Evolutionary conservation across 1,139 yeast genomes (phyloP).

Genomic region (Martiniozyma asiatica): DNA sequence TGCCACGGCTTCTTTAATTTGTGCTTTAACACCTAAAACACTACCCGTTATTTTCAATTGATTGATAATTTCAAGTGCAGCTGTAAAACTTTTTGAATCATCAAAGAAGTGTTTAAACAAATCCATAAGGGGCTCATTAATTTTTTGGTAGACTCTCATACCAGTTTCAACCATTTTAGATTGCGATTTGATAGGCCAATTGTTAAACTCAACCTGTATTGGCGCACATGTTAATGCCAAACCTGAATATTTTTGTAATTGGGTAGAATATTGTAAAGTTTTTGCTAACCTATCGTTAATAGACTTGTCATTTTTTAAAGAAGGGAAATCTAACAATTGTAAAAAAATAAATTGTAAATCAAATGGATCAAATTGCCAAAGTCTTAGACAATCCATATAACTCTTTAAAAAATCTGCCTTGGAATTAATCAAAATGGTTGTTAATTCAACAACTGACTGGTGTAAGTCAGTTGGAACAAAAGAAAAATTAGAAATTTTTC

Average conservation of each 20-base stretch:
- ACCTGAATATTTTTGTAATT: constrained; percentile 2
- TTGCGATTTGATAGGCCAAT: constrained; percentile 16
- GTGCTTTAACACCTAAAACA: constrained; percentile 7
- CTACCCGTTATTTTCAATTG: constrained; percentile 11
- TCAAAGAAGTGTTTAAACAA: constrained; percentile 11
- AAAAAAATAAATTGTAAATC: constrained; percentile 11
- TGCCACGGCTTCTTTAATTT: constrained; percentile 9
- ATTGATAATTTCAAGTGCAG: constrained; percentile 12
- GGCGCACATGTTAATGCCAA: constrained; percentile 7
- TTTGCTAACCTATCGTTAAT: no score
- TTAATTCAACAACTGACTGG: constrained; percentile 6
- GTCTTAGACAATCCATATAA: constrained; percentile 16
- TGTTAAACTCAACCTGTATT: constrained; percentile 12
- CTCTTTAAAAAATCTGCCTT: constrained; percentile 15
- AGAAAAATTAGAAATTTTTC: not conserved
- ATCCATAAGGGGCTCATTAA: constrained; percentile 8
- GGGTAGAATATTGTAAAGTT: not conserved
- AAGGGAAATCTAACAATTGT: constrained; percentile 1
- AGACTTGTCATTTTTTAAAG: not conserved
- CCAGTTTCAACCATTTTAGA: constrained; percentile 6
- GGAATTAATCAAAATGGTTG: constrained; percentile 11
- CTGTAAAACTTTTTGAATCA: constrained; percentile 13
- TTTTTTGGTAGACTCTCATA: constrained; percentile 10
- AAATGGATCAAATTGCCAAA: constrained; percentile 22
- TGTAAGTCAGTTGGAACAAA: constrained; percentile 9